phyloP scores from a whole-genome alignment of 2,329 filamentous ascomycete species.

The Paraphaeosphaeria minitans region DNA sequence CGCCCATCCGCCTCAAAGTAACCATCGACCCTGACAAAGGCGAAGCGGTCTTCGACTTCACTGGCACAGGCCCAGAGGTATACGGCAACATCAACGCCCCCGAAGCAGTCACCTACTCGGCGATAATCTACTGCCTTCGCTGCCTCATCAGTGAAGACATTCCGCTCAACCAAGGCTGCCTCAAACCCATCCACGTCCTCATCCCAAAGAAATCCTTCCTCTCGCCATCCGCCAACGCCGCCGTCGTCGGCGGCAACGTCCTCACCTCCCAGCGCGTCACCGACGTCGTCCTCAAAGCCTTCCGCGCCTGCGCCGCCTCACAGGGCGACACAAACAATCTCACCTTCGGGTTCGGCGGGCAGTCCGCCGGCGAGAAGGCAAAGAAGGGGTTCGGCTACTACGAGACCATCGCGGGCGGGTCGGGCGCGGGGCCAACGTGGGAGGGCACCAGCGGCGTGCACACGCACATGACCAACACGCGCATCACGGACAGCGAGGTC shows the following conservation, averaged over 20 bases:
- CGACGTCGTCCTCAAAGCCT: conserved; percentile 81
- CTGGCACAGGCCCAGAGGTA: conserved; percentile 77
- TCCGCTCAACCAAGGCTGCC: conserved; percentile 83
- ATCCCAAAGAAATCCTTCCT: conserved; percentile 77
- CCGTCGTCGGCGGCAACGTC: conserved; percentile 83
- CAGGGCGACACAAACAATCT: conserved; percentile 86
- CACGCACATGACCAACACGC: conserved; percentile 84
- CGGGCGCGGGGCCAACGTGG: conserved; percentile 74
- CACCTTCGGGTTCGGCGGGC: conserved; percentile 79
- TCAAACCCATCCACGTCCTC: conserved; percentile 74
- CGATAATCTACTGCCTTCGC: conserved; percentile 84
- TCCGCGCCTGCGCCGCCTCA: conserved; percentile 76
- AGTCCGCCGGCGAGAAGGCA: conserved; percentile 48
- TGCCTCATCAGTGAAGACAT: conserved; percentile 82
- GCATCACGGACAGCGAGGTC: conserved; percentile 80
- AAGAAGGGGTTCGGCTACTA: conserved; percentile 85
- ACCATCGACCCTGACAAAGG: conserved; percentile 76
- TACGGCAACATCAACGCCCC: conserved; percentile 83
- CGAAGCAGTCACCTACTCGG: conserved; percentile 79
- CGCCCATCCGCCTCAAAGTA: conserved; percentile 74
- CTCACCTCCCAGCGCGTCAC: conserved; percentile 78
- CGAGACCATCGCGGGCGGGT: conserved; percentile 81
- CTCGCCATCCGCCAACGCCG: conserved; percentile 74
- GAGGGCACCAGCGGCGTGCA: conserved; percentile 77
- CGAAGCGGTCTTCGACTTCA: conserved; percentile 78